Evolutionary conservation across 441 rosid species (phyloP), one percentile per base, ranked within the genome.

Genomic region (Dalechampia spathulata): DNA sequence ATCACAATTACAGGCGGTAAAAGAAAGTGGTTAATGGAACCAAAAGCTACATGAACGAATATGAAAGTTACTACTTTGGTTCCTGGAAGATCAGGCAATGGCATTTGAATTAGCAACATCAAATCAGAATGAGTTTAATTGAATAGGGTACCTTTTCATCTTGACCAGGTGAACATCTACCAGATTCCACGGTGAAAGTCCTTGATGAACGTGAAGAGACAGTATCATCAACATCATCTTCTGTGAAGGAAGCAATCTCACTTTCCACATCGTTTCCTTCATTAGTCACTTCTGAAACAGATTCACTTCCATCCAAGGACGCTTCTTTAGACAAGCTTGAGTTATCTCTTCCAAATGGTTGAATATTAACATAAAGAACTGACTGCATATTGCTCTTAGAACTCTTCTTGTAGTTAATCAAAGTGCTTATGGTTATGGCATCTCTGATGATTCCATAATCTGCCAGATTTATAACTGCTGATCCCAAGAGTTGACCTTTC

Each of bases 401-500:
- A 57, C 66, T 71, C 71, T 79, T 91, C 77, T 82, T 91, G 46
- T 77, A 70, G 60, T 53, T 77, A 60, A 91, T 64, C 1, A 79
- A 81, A 63, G 73, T 47, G 49, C 74, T 83, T 7, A 85, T 57
- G 21, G 74, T 67, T 19, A 77, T 60, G 0, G 61, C 43, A 32
- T 80, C 83, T 40, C 65, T 70, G 67, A 79, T 55, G 55, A 78
- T 66, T 49, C 93, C 93, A 40, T 78, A 83, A 46, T 85, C 93
- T 6, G 90, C 85, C 0, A 90, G 82, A 73, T 87, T 85, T 62
- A 85, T 69, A 41, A 67, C 64, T 9, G 97, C 85, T 0, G 94
- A 74, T 52, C 90, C 97, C 73, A 87, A 66, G 17, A 78, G 69
- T 58, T 78, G 87, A 71, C 86, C 80, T 79, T 90, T 90, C 47